Percentiles rank a stretch among this genome's conserved stretches.
Evolutionary conservation across 257 asterid species (phyloP).

Genomic region (Solanum verrucosum): DNA sequence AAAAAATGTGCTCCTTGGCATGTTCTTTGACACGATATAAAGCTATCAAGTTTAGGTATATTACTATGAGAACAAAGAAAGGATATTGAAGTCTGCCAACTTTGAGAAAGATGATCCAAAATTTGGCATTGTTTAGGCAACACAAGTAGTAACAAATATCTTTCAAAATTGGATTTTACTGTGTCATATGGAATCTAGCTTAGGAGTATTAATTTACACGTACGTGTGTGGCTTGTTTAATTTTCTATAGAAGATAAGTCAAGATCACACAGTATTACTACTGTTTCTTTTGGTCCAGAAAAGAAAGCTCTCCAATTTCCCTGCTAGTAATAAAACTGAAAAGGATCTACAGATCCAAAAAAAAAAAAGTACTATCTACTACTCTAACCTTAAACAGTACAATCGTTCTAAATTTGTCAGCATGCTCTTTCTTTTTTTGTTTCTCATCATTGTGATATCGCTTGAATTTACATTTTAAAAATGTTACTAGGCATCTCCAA

Average conservation of each 20-base stretch:
- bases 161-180: background rate
- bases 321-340: background rate
- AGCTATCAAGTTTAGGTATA: background rate
- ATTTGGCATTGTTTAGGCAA: background rate
- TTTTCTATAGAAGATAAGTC: conserved; percentile 3
- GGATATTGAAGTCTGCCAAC: background rate
- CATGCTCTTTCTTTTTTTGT: background rate
- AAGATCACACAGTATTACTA: conserved; percentile 1
- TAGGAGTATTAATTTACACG: conserved; percentile 13
- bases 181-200: background rate
- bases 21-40: background rate
- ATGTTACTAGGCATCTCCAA: too few species aligned
- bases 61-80: background rate
- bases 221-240: conserved; percentile 26
- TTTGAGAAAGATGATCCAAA: background rate
- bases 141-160: background rate
- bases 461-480: too few species aligned
- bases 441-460: too few species aligned
- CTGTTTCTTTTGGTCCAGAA: conserved; percentile 7
- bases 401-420: background rate
- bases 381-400: background rate
- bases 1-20: background rate
- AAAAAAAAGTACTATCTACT: background rate
- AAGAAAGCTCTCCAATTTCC: background rate
- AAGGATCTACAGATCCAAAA: background rate